A percentile compares a stretch with the other conserved stretches of the same genome.
These are phyloP conservation scores for Vachellia pachyceras DNA, from an alignment of 306 rosid genomes.

Conservation along the genomic window DNA sequence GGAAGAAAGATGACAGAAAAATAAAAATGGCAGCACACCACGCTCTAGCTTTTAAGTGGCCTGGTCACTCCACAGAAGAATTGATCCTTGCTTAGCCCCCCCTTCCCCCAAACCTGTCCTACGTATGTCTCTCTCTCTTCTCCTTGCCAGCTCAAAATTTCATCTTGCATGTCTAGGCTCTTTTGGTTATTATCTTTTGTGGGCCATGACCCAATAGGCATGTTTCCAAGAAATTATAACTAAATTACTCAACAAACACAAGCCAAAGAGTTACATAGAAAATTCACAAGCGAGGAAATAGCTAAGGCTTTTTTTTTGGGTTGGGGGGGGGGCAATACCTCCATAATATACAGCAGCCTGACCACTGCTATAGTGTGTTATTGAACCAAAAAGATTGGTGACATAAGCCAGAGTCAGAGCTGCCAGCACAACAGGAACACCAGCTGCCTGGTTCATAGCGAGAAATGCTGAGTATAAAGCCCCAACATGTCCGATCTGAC, in stretches of 20 bases:
- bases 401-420: conserved; percentile 82
- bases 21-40: background rate
- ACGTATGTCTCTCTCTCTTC: background rate
- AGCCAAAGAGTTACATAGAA: conserved; percentile 25
- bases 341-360: conserved; percentile 97
- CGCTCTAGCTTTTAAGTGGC: background rate
- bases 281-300: conserved; percentile 18
- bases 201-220: background rate
- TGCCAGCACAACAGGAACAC: conserved; percentile 80
- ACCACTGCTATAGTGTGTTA: conserved; percentile 95
- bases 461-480: conserved; percentile 92
- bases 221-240: background rate
- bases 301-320: background rate
- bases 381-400: conserved; percentile 89
- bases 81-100: background rate
- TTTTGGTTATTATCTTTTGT: background rate
- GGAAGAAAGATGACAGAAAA: background rate
- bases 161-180: background rate
- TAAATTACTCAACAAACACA: background rate
- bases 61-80: background rate
- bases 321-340: conserved; percentile 59
- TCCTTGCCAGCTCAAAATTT: background rate
- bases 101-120: background rate
- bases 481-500: conserved; percentile 96
- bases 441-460: conserved; percentile 94